phyloP scores from a whole-genome alignment of 192 early-diverging fungal species.

The Dissophora ornata region DNA sequence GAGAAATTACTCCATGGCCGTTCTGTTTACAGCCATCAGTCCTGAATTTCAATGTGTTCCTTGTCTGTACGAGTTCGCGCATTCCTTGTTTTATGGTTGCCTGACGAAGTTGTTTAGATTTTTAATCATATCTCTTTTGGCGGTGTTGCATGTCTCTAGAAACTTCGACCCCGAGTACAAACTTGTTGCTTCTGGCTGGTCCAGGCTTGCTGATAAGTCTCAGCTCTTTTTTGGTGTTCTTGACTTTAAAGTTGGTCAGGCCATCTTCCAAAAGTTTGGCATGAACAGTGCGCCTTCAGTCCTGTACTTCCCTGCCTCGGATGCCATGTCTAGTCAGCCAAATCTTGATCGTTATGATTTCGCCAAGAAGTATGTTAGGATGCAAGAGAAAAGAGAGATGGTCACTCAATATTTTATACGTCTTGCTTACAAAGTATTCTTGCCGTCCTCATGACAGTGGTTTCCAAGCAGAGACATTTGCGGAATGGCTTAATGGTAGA shows the following conservation, averaged over 20 bases:
- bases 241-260: slow-evolving; percentile 75
- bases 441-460: slow-evolving; percentile 68
- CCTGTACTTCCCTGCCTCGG: slow-evolving; percentile 74
- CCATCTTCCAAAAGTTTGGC: slow-evolving; percentile 74
- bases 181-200: slow-evolving; percentile 70
- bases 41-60: slow-evolving; percentile 75
- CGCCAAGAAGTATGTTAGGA: slow-evolving; percentile 57
- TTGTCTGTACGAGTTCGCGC: slow-evolving; percentile 77
- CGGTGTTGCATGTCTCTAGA: no score
- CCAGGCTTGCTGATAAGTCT: slow-evolving; percentile 47
- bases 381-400: no score
- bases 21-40: slow-evolving; percentile 75
- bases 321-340: slow-evolving; percentile 17
- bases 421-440: no score
- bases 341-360: slow-evolving; percentile 71
- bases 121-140: no score
- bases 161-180: slow-evolving; percentile 77
- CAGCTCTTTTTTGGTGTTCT: slow-evolving; percentile 72
- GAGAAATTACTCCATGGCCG: slow-evolving; percentile 76
- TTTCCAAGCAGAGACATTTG: slow-evolving; percentile 11
- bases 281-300: slow-evolving; percentile 73
- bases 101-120: no score
- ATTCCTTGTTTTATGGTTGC: no score
- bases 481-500: slow-evolving; percentile 58
- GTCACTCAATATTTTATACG: no score